Evolutionary conservation across 805 yeast species (phyloP).

Genomic region (Starmerella khaoyaiensis): DNA sequence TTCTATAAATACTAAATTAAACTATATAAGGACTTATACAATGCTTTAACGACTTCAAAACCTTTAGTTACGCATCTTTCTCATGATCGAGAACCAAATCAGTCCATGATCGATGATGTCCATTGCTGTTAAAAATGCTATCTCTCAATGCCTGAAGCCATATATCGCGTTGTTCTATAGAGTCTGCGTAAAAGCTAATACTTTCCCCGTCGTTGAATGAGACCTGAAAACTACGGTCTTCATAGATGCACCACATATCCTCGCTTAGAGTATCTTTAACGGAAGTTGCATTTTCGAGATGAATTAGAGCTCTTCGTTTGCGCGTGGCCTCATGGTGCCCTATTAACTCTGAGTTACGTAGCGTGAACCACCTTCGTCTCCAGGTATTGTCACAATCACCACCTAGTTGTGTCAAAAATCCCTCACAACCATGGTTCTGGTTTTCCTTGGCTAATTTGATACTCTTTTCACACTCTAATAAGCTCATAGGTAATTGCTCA

Average conservation of each 20-base stretch:
- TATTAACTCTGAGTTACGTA: conserved; percentile 53
- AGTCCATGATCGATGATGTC: conserved; percentile 21
- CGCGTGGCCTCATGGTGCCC: conserved; percentile 65
- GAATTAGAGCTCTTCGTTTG: conserved; percentile 63
- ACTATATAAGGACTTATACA: too few relatives aligned
- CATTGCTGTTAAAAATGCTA: conserved; percentile 31
- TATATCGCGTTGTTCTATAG: conserved; percentile 40
- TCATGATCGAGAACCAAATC: conserved; percentile 19
- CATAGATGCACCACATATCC: conserved; percentile 50
- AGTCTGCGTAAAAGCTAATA: conserved; percentile 77
- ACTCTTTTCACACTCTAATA: conserved; percentile 30
- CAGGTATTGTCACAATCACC: conserved; percentile 68
- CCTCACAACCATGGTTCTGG: conserved; percentile 36
- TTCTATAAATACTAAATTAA: too few relatives aligned
- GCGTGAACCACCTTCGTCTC: conserved; percentile 63
- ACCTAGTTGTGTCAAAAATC: conserved; percentile 78
- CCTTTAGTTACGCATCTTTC: not conserved
- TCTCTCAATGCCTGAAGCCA: conserved; percentile 56
- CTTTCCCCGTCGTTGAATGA: conserved; percentile 67
- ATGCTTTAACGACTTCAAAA: not conserved
- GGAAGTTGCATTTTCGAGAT: conserved; percentile 52
- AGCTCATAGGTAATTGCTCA: conserved; percentile 47
- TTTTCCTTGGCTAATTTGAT: conserved; percentile 25
- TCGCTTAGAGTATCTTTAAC: conserved; percentile 33
- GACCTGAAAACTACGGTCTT: conserved; percentile 65